Conservation (phyloP, 768 basidiomycete species). For the Sistotremastrum suecicum region DNA sequence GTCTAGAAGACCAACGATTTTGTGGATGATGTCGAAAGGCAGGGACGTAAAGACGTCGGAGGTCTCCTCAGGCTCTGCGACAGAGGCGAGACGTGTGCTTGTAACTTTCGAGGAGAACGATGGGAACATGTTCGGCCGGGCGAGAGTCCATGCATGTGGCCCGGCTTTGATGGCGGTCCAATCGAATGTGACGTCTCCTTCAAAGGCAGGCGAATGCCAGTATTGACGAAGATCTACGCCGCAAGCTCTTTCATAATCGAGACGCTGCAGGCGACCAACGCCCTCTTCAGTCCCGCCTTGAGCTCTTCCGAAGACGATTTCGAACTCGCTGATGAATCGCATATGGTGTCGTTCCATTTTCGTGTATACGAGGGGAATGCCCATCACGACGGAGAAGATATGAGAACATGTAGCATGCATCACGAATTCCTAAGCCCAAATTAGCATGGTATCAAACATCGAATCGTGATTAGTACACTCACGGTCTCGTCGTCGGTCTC, state of each 20-base stretch:
- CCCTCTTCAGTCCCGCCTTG: slow-evolving; percentile 2
- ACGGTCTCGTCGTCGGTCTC: slow-evolving; percentile 6
- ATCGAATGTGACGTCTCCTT: slow-evolving; percentile 9
- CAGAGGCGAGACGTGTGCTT: slow-evolving; percentile 3
- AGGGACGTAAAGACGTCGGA: slow-evolving; percentile 10
- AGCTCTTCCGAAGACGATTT: slow-evolving; percentile 13
- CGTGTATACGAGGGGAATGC: neutral
- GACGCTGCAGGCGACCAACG: slow-evolving; percentile 8
- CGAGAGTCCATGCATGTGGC: slow-evolving; percentile 10
- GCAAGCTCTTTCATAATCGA: slow-evolving; percentile 12
- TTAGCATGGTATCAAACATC: neutral
- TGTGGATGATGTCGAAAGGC: slow-evolving; percentile 13
- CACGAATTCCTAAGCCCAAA: slow-evolving; percentile 6
- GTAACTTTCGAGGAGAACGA: slow-evolving; percentile 1
- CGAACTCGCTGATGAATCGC: slow-evolving; percentile 8
- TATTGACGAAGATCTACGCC: too few species aligned
- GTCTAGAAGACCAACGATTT: slow-evolving; percentile 12
- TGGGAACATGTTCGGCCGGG: slow-evolving; percentile 7
- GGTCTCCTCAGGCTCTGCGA: neutral
- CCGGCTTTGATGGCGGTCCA: slow-evolving; percentile 9
- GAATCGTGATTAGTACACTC: neutral
- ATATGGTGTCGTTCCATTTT: neutral
- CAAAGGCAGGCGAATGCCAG: neutral
- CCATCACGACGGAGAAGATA: slow-evolving; percentile 12
- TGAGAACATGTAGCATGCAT: slow-evolving; percentile 10